These are phyloP conservation scores for Endocarpon pusillum DNA, from an alignment of 495 filamentous ascomycete genomes.

Conservation along the genomic window DNA sequence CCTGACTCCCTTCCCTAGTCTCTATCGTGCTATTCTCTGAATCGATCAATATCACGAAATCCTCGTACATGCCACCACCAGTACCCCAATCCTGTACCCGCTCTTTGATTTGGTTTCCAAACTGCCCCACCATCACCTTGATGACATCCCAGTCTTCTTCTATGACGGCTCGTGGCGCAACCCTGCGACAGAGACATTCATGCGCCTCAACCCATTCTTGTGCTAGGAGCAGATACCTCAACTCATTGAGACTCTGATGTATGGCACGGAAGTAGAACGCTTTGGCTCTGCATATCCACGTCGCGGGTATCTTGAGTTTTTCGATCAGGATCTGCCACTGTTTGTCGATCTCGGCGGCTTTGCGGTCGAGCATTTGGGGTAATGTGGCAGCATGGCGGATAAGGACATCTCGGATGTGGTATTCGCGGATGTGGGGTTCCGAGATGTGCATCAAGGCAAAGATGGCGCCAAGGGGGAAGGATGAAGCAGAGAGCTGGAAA, in stretches of 20 bases:
- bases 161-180: conserved; percentile 66
- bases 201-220: conserved; percentile 68
- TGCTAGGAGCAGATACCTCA: conserved; percentile 59
- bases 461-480: conserved; percentile 48
- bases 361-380: conserved; percentile 28
- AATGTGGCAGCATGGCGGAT: conserved; percentile 32
- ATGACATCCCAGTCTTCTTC: conserved; percentile 54
- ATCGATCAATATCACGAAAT: conserved; percentile 47
- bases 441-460: conserved; percentile 68
- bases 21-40: no score
- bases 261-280: conserved; percentile 60
- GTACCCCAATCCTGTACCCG: conserved; percentile 43
- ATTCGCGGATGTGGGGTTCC: conserved; percentile 40
- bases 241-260: conserved; percentile 46
- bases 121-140: conserved; percentile 44
- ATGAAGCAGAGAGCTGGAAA: conserved; percentile 47
- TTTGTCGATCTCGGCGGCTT: conserved; percentile 25
- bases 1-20: conserved; percentile 19
- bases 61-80: conserved; percentile 67
- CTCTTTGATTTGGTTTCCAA: conserved; percentile 34
- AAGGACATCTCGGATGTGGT: conserved; percentile 51
- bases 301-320: conserved; percentile 46
- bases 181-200: conserved; percentile 53
- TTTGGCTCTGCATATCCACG: conserved; percentile 78
- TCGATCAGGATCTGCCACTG: conserved; percentile 39